Conservation (phyloP, 495 filamentous ascomycete species). For the Penicillium coprophilum region DNA sequence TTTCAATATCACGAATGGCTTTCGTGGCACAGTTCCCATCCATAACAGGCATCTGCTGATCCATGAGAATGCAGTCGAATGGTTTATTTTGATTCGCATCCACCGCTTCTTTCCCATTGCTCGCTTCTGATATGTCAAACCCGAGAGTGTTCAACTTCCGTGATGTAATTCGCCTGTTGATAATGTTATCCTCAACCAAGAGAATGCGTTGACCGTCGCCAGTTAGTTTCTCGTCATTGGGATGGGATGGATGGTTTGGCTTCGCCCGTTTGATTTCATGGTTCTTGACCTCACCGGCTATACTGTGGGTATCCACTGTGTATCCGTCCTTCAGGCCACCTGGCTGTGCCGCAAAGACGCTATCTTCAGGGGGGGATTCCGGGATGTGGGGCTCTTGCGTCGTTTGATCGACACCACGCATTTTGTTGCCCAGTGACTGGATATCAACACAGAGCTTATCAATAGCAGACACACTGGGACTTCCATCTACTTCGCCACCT, state of each 20-base stretch:
- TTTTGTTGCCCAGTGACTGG: conserved; percentile 21
- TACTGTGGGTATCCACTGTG: conserved; percentile 4
- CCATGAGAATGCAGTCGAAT: conserved; percentile 69
- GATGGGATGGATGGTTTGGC: no score
- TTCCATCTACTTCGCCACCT: conserved; percentile 28
- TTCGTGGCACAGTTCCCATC: conserved; percentile 70
- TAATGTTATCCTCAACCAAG: conserved; percentile 82
- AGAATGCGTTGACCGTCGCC: conserved; percentile 45
- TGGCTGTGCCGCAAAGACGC: conserved; percentile 3
- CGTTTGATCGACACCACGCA: conserved; percentile 10
- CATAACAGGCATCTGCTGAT: conserved; percentile 84
- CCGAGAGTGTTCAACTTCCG: conserved; percentile 63
- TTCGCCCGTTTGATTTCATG: background rate
- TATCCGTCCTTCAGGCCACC: conserved; percentile 3
- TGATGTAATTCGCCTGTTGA: conserved; percentile 69
- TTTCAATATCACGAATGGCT: conserved; percentile 63
- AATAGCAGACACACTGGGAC: conserved; percentile 15
- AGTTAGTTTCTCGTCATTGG: background rate
- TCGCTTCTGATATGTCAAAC: conserved; percentile 65
- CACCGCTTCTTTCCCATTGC: conserved; percentile 74
- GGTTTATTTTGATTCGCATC: conserved; percentile 36
- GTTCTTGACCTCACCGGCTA: conserved; percentile 8
- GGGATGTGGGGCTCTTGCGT: conserved; percentile 14
- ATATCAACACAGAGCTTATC: conserved; percentile 25
- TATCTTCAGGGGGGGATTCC: conserved; percentile 5